Evolutionary conservation across 1,284 basidiomycete genomes (phyloP), one percentile per base, ranked within the genome.

Genomic region (Ganoderma lucidum): DNA sequence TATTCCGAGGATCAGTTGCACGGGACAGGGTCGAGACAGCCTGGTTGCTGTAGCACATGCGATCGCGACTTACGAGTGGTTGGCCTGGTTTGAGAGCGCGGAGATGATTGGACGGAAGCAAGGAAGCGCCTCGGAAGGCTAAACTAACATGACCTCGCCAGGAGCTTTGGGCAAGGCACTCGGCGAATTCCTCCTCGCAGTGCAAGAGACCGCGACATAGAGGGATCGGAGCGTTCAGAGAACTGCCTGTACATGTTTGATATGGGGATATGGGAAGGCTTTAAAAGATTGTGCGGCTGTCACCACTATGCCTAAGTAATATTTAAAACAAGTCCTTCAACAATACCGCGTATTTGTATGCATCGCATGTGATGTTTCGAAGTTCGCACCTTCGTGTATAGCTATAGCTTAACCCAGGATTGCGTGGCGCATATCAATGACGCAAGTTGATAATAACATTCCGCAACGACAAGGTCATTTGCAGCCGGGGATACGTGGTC

Each of bases 1-100:
- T 70, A 62, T 65, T 67, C 71, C 69, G 71, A 69, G 39, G 66
- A 67, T 69, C 39, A 37, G 30, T 32, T 61, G 62, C 37, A 41
- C 12, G 30, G 1, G 12, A 28, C 59, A 55, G 28, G 61, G 56
- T 70, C 68, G 72, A 71, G 51, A 56, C 66, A 67, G 68, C 62
- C 72, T 68, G 72, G 58, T 23, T 59, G 28, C 19, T 63, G 59
- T 51, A 58, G 41, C 62, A 66, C 44, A 37, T 42, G 28, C 19
- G 35, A 6, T 51, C 48, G 19, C 12, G 35, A 56, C 53, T 56
- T 48, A 62, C 39, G 53, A 56, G 23, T 56, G 53, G 53, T 17
- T 15, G 17, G 53, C 15, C 30, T 32, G 32, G 28, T 17, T 56
- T 32, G 23, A 8, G 53, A 39, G 17, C 56, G 35, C 56, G n/a